Evolutionary conservation across 192 early-diverging fungal genomes (phyloP).

Genomic region (Coemansia biformis): DNA sequence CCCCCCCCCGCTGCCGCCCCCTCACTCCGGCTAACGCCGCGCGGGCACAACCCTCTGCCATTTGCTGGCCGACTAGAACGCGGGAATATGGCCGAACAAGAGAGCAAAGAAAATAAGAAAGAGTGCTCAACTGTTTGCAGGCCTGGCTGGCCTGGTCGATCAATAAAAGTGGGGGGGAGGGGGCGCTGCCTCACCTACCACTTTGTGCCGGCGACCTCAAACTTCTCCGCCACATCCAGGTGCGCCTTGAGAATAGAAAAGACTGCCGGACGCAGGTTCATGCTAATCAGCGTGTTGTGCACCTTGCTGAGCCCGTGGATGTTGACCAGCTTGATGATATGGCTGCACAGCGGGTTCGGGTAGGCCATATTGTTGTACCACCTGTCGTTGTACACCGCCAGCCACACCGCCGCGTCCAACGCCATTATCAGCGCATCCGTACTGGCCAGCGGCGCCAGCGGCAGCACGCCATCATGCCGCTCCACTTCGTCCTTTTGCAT

Average conservation of each 20-base stretch:
- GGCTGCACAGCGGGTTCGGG: slow-evolving; percentile 79
- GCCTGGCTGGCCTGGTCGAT: too few relatives aligned
- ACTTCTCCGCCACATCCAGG: slow-evolving; percentile 64
- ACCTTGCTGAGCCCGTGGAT: slow-evolving; percentile 89
- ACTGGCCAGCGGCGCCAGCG: slow-evolving; percentile 17
- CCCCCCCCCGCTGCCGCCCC: too few relatives aligned
- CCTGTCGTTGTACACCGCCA: slow-evolving; percentile 81
- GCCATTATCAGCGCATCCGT: slow-evolving; percentile 69
- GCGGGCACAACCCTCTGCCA: too few relatives aligned
- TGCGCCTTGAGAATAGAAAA: slow-evolving; percentile 70
- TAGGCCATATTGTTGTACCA: slow-evolving; percentile 91
- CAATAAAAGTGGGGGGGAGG: too few relatives aligned
- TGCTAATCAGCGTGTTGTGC: slow-evolving; percentile 79
- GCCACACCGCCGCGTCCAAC: slow-evolving; percentile 72
- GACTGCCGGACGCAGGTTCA: slow-evolving; percentile 77
- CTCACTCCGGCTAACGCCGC: too few relatives aligned
- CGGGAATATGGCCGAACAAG: too few relatives aligned
- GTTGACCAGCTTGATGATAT: slow-evolving; percentile 79
- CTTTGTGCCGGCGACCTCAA: slow-evolving; percentile 64
- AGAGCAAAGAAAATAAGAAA: slow-evolving; percentile 8
- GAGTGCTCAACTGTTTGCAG: too few relatives aligned
- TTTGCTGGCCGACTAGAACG: too few relatives aligned
- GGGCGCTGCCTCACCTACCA: too few relatives aligned
- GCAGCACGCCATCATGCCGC: slow-evolving; percentile 20
- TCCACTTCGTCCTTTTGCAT: slow-evolving; percentile 53